A percentile compares a stretch with the other conserved stretches of the same genome.
These are phyloP conservation scores for Scedosporium apiospermum DNA, from an alignment of 2,329 filamentous ascomycete genomes.

Conservation along the genomic window DNA sequence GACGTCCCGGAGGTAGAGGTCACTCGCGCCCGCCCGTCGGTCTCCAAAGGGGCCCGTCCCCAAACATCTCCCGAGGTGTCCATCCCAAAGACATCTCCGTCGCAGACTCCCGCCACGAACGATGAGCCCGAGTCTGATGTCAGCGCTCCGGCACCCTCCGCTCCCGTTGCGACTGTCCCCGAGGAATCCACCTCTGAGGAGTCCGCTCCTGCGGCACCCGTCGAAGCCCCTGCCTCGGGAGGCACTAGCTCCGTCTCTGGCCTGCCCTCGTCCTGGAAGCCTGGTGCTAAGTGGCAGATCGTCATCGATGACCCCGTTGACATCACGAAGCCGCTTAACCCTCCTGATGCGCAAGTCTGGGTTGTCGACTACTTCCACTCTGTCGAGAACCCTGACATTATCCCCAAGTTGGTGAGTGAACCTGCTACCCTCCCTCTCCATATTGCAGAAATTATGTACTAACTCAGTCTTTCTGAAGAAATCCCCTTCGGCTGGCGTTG, in stretches of 20 bases:
- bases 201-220: not conserved
- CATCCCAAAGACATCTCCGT: no score
- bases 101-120: no score
- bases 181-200: not conserved
- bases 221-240: not conserved
- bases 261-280: slow-evolving; percentile 12
- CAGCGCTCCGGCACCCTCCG: not conserved
- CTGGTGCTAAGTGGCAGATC: slow-evolving; percentile 21
- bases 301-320: slow-evolving; percentile 20
- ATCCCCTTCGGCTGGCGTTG: slow-evolving; percentile 11
- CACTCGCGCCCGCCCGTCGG: no score
- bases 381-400: slow-evolving; percentile 15
- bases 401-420: slow-evolving; percentile 19
- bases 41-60: no score
- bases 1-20: no score
- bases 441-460: not conserved
- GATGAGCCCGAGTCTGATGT: not conserved
- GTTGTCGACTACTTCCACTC: slow-evolving; percentile 21
- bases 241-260: not conserved
- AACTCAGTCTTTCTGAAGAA: not conserved
- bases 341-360: slow-evolving; percentile 18
- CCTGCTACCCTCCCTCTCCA: not conserved
- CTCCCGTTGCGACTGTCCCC: not conserved
- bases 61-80: no score
- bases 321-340: slow-evolving; percentile 15